Evolutionary conservation across 108 stramenopile species (phyloP), one percentile per base, ranked within the genome.

Genomic region (Schizochytrium sp.): DNA sequence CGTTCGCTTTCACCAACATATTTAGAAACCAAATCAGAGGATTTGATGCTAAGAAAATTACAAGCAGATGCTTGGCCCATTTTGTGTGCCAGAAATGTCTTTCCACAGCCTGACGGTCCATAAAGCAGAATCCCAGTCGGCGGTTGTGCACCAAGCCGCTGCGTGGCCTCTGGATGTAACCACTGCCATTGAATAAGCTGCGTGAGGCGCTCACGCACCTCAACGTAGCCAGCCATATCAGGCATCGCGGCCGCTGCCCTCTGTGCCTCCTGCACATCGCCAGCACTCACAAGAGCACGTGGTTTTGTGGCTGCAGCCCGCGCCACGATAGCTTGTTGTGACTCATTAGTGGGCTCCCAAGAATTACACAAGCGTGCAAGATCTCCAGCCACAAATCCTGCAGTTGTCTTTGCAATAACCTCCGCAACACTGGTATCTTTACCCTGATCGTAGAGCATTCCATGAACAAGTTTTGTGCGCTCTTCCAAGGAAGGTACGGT

Each of bases 1-100:
- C 98, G 98, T 94, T 99, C 99, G 41, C 96, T 96, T 87, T 97
- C 99, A 89, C 99, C 99, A 91, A 99, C 98, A 96, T 97, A 99
- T 93, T 95, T 96, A 69, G 97, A 98, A 87, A 99, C 90, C 42
- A 99, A 93, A 92, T 99, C 98, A 4, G 99, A 98, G 42, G 98
- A 98, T 92, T 99, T 99, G 89, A 99, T 96, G 90, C 95, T 95
- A 93, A 99, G 98, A 91, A 99, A 99, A 94, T 99, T 99, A 58
- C 98, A 97, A 28, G 98, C 98, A 76, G 97, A 98, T 92, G 98
- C 98, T 87, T 98, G 98, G 45, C 98, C 99, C 88, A 99, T 97
- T 42, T 98, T 98, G 91, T 99, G 98, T 56, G 98, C 99, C 94
- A 99, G 94, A 47, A 99, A 90, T 5, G 98, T 99, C 92, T 99